Evolutionary conservation across 208 protist species (phyloP).

Genomic region (Angomonas ambiguus): DNA sequence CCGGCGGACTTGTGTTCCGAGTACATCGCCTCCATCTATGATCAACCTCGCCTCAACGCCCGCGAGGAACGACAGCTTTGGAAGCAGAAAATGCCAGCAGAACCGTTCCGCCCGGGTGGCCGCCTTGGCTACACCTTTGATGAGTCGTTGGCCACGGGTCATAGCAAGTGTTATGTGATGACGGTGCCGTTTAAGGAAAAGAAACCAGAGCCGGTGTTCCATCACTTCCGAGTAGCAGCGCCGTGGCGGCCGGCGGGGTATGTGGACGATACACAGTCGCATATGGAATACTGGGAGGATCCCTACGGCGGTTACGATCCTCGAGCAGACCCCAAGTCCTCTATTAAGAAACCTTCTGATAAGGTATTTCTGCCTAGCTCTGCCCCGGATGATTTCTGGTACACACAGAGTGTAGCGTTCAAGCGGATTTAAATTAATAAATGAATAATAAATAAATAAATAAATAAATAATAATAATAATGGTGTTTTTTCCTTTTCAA

Average conservation of each 20-base stretch:
- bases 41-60: constrained; percentile 58
- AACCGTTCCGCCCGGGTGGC: constrained; percentile 56
- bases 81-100: constrained; percentile 59
- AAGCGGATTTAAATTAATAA: constrained; percentile 50
- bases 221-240: constrained; percentile 54
- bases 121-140: constrained; percentile 84
- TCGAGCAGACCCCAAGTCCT: constrained; percentile 63
- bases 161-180: constrained; percentile 80
- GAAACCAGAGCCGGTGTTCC: constrained; percentile 23
- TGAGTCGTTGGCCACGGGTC: constrained; percentile 58
- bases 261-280: constrained; percentile 61
- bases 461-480: not conserved
- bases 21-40: constrained; percentile 85
- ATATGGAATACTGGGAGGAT: constrained; percentile 84
- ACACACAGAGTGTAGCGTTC: constrained; percentile 87
- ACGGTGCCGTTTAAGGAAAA: constrained; percentile 66
- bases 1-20: constrained; percentile 52
- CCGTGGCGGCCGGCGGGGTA: constrained; percentile 76
- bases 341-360: constrained; percentile 60
- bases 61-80: constrained; percentile 42
- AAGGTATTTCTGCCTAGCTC: constrained; percentile 61
- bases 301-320: constrained; percentile 83
- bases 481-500: not conserved
- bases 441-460: not conserved
- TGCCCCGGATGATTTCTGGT: constrained; percentile 73